Percentiles rank a stretch among this genome's conserved stretches.
phyloP scores from a whole-genome alignment of 331 rosid genomes.

The Malus hybrid region DNA sequence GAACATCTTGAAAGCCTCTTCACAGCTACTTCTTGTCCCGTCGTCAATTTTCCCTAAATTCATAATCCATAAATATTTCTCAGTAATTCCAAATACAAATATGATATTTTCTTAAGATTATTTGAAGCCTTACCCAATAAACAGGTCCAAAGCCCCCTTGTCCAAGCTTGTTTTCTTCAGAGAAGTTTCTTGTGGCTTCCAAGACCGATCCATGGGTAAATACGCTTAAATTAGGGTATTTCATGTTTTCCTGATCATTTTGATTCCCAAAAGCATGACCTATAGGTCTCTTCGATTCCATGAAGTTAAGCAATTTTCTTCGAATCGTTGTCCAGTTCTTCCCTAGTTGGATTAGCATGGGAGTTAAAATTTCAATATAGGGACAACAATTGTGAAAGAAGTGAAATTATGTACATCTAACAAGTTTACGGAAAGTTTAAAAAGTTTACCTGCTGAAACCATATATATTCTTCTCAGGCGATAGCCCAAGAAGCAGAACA shows the following conservation, averaged over 20 bases:
- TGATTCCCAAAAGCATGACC: neutral
- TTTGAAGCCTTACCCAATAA: neutral
- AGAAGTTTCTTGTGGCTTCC: neutral
- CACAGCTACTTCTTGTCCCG: neutral
- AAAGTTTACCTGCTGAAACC: neutral
- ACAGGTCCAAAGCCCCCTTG: neutral
- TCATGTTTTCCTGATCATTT: neutral
- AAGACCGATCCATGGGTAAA: neutral
- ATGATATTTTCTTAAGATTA: neutral
- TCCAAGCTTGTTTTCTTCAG: neutral
- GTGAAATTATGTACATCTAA: neutral
- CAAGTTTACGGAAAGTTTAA: neutral
- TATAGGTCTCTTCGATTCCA: neutral
- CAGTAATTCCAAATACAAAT: no score
- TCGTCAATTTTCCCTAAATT: neutral
- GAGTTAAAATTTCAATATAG: neutral
- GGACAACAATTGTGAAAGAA: neutral
- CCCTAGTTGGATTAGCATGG: neutral
- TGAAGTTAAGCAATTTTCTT: neutral
- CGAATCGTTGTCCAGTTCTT: neutral
- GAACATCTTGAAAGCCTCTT: constrained; percentile 2
- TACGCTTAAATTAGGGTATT: neutral
- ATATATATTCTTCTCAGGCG: neutral
- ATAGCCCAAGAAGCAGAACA: neutral
- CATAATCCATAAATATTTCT: neutral